phyloP scores from a whole-genome alignment of 2,329 filamentous ascomycete species.

The Pyrenophora graminea region DNA sequence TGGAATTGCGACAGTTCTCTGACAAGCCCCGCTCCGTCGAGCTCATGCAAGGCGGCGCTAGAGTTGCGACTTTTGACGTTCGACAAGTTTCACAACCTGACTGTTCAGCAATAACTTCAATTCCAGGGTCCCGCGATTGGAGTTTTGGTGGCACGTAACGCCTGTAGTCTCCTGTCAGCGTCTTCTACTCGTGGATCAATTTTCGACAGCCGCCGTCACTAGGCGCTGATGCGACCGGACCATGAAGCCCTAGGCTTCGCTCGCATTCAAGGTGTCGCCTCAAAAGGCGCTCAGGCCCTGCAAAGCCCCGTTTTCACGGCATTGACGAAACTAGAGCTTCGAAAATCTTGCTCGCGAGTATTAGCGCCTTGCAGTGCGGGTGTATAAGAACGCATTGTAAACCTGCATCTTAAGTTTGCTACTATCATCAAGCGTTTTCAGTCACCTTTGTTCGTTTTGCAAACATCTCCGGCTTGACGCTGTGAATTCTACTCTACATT shows the following conservation, averaged over 20 bases:
- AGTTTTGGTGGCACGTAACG: conserved; percentile 18
- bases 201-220: background rate
- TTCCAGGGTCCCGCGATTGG: conserved; percentile 7
- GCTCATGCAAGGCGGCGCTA: conserved; percentile 17
- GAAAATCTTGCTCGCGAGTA: conserved; percentile 2
- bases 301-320: conserved; percentile 7
- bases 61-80: conserved; percentile 22
- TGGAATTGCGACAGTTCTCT: conserved; percentile 14
- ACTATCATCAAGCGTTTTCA: conserved; percentile 26
- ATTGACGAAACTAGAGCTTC: conserved; percentile 15
- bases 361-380: background rate
- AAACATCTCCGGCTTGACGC: conserved; percentile 37
- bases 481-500: conserved; percentile 22
- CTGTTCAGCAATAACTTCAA: conserved; percentile 2
- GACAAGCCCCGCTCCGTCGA: conserved; percentile 26
- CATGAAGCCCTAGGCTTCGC: conserved; percentile 17
- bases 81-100: conserved; percentile 25
- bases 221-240: conserved; percentile 10
- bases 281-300: conserved; percentile 6
- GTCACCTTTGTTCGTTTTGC: conserved; percentile 7
- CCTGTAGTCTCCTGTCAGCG: conserved; percentile 13
- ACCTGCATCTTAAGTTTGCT: conserved; percentile 21
- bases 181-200: conserved; percentile 21
- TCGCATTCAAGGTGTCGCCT: conserved; percentile 17
- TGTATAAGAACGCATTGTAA: conserved; percentile 16